Evolutionary conservation across 495 filamentous ascomycete species (phyloP).

Genomic region (Evernia prunastri): DNA sequence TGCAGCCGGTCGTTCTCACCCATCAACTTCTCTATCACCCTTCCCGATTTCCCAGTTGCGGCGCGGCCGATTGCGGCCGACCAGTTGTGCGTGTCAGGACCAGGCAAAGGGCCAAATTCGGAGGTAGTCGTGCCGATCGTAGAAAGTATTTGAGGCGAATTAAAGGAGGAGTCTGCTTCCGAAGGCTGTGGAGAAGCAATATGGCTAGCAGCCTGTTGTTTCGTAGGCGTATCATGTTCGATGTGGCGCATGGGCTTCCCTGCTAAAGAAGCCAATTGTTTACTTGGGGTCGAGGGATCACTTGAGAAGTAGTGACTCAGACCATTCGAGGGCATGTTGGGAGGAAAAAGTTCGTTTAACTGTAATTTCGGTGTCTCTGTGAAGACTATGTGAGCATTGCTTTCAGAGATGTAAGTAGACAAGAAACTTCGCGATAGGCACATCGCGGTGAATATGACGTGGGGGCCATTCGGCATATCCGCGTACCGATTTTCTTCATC

Average conservation of each 20-base stretch:
- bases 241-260: background rate
- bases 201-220: constrained; percentile 8
- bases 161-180: constrained; percentile 28
- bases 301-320: constrained; percentile 12
- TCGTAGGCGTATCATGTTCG: constrained; percentile 17
- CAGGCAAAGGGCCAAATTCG: constrained; percentile 33
- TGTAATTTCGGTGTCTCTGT: constrained; percentile 27
- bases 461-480: background rate
- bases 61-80: constrained; percentile 72
- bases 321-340: constrained; percentile 20
- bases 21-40: constrained; percentile 84
- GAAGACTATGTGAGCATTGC: constrained; percentile 17
- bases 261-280: constrained; percentile 11
- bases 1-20: constrained; percentile 81
- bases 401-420: constrained; percentile 2
- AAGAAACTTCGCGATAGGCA: constrained; percentile 4
- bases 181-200: constrained; percentile 16
- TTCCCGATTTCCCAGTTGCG: constrained; percentile 80
- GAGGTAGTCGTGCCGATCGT: constrained; percentile 33
- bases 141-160: constrained; percentile 27
- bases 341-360: constrained; percentile 23
- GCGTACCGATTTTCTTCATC: constrained; percentile 24
- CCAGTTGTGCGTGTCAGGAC: constrained; percentile 39
- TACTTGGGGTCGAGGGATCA: constrained; percentile 17
- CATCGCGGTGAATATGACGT: constrained; percentile 6